Evolutionary conservation across 176 grass and related monocot species (phyloP).

Genomic region (Musa itinerans): DNA sequence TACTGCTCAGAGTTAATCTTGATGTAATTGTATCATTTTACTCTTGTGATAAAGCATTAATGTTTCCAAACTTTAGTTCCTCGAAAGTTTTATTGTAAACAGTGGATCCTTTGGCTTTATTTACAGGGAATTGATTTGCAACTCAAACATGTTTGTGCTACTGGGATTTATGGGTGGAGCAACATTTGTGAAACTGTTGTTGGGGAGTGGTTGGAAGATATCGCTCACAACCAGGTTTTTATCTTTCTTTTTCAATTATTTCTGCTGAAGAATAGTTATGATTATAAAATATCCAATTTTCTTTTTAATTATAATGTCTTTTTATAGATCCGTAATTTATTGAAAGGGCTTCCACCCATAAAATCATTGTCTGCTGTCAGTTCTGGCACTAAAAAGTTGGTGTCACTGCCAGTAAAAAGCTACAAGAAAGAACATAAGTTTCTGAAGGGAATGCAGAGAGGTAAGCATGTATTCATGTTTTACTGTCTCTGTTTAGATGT

Average conservation of each 20-base stretch:
- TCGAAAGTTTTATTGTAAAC: too few relatives aligned
- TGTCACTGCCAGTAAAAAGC: conserved; percentile 83
- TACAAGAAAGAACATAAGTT: conserved; percentile 96
- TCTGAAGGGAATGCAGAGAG: conserved; percentile 96
- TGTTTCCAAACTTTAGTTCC: too few relatives aligned
- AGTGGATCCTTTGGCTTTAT: neutral
- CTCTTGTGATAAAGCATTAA: too few relatives aligned
- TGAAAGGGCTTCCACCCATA: conserved; percentile 88
- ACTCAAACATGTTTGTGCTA: conserved; percentile 85
- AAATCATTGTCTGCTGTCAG: conserved; percentile 82
- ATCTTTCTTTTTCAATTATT: conserved; percentile 2
- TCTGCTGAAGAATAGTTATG: neutral
- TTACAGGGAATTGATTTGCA: conserved; percentile 89
- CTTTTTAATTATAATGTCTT: conserved; percentile 19
- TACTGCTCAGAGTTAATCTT: too few relatives aligned
- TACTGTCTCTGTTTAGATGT: neutral
- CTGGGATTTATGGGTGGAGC: conserved; percentile 90
- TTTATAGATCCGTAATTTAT: conserved; percentile 80
- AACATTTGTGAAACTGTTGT: conserved; percentile 78
- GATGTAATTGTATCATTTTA: too few relatives aligned
- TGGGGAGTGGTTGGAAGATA: conserved; percentile 91
- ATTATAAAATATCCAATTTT: neutral
- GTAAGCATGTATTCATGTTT: conserved; percentile 30
- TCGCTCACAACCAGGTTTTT: conserved; percentile 90
- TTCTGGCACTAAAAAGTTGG: conserved; percentile 88